phyloP scores from a whole-genome alignment of 805 yeast genomes.

The Kuraishia hungarica region DNA sequence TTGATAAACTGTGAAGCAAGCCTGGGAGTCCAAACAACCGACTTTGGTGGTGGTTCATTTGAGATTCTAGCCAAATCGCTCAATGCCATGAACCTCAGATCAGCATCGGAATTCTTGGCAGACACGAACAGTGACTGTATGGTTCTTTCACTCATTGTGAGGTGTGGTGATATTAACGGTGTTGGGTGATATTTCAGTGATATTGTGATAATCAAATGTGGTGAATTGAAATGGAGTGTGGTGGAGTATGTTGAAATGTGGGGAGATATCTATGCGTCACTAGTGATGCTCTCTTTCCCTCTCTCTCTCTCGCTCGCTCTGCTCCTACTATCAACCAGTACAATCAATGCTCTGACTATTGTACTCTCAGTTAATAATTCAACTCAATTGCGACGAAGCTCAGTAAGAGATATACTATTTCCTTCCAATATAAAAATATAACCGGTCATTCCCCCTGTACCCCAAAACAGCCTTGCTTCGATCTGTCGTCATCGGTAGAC shows the following conservation, averaged over 20 bases:
- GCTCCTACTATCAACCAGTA: too few species aligned
- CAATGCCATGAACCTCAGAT: constrained; percentile 77
- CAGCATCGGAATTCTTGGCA: constrained; percentile 67
- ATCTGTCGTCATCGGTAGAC: too few species aligned
- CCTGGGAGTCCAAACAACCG: constrained; percentile 5
- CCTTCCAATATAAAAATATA: too few species aligned
- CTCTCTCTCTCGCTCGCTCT: neutral
- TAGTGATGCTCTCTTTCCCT: neutral
- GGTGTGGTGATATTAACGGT: neutral
- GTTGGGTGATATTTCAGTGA: constrained; percentile 4
- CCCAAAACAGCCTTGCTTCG: too few species aligned
- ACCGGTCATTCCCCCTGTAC: too few species aligned
- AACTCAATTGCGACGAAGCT: too few species aligned
- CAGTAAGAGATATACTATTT: too few species aligned
- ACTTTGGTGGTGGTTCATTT: constrained; percentile 18
- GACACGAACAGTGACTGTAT: constrained; percentile 11
- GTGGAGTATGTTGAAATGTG: too few species aligned
- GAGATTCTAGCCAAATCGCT: constrained; percentile 50
- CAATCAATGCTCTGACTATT: too few species aligned
- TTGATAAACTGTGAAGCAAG: constrained; percentile 2
- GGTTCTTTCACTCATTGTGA: constrained; percentile 1
- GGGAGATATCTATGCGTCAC: neutral
- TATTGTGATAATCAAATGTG: too few species aligned
- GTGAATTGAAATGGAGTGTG: too few species aligned
- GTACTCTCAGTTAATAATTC: too few species aligned